Percentiles rank a stretch among this genome's conserved stretches.
Conservation (phyloP, 78 protist genomes). For the Speleostelium caveatum region DNA sequence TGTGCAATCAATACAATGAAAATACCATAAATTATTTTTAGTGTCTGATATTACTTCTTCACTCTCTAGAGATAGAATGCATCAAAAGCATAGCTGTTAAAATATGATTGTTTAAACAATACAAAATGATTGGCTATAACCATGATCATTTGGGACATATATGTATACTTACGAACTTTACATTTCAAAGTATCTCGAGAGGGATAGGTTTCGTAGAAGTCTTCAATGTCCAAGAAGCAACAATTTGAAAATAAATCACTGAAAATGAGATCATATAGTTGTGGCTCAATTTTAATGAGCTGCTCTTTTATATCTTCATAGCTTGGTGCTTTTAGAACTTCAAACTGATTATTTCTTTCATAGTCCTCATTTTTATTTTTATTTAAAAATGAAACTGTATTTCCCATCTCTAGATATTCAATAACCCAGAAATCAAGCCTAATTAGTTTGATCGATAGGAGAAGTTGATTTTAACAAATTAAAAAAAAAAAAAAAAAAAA, state of each 20-base stretch:
- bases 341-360: not conserved
- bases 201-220: slow-evolving; percentile 37
- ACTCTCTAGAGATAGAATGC: not conserved
- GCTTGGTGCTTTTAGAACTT: not conserved
- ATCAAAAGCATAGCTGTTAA: not conserved
- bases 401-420: no score
- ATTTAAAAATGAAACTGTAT: not conserved
- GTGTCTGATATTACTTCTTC: slow-evolving; percentile 19
- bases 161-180: slow-evolving; percentile 34
- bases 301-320: slow-evolving; percentile 4
- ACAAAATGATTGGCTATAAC: not conserved
- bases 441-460: no score
- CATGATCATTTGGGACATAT: not conserved
- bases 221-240: slow-evolving; percentile 44
- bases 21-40: slow-evolving; percentile 43
- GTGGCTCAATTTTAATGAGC: not conserved
- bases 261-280: not conserved
- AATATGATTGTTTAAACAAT: no score
- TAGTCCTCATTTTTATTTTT: not conserved
- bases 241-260: slow-evolving; percentile 14
- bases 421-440: no score
- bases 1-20: slow-evolving; percentile 31
- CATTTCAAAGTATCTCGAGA: slow-evolving; percentile 52
- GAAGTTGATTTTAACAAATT: not conserved
- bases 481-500: no score